Base-by-base conservation (phyloP, 2,329 filamentous ascomycete species). In the Botryotinia convoluta region DNA sequence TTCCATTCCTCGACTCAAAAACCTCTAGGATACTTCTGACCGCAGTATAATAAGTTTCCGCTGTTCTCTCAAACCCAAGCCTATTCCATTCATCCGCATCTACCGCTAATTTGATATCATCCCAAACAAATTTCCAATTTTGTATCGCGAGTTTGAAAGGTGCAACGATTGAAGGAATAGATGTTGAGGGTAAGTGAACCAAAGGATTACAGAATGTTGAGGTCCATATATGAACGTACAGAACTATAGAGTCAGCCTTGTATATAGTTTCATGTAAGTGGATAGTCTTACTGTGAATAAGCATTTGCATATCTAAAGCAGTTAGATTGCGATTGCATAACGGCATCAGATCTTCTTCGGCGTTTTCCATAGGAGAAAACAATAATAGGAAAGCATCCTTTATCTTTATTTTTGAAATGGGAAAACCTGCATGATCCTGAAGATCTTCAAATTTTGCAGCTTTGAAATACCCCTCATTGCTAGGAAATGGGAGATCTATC, bases 121-220 rank as follows among this genome's bases (percentile, higher is more conserved):
- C 77, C 80, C 80, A 81, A 26, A 80, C 71, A 2, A 71, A 69
- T 39, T 77, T 77, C 80, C 80, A 81, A 64, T 80, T 80, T 10
- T 65, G 67, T 65, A 80, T 72, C 2, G 79, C 80, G 1, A 71
- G 73, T 59, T 77, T 77, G 65, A 81, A 79, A 2, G 80, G 79
- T 4, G 62, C 64, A 12, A 77, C 60, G 16, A 79, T 68, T 9
- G 65, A 64, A 9, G 70, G 57, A 22, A 78, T 75, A 7, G 71
- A 73, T 35, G 75, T 75, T 5, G 63, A 63, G 1, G 77, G 76
- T 1, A 80, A 42, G 3, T 71, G 67, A 32, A 72, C 60, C n/a
- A 80, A 73, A 0, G 79, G 78, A 39, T 78, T 79, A 10, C 76
- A 77, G 63, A 79, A 81, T 1, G 78, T 80, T 32, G 72, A 69